Base-by-base conservation (phyloP, 192 early-diverging fungal genomes). In the Coemansia sp. region DNA sequence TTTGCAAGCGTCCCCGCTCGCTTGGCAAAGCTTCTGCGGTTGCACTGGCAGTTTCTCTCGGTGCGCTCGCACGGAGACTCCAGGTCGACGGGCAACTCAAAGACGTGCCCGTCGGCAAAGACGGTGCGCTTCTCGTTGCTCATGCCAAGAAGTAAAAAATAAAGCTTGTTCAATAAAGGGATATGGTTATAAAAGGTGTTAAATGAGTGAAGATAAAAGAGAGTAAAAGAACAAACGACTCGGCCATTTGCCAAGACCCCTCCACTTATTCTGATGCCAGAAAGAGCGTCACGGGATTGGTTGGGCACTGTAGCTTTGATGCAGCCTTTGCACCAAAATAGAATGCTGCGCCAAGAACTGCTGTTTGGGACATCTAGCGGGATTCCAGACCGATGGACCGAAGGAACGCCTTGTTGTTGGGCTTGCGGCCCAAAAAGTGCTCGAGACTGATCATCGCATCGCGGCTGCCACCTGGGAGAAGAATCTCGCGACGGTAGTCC, bases 351-450 rank as follows among this genome's bases (percentile, higher is more conserved):
- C 32, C 32, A 32, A 32, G 7, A 32, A 32, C 7, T 8, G 32
- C 8, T 0, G 1, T 32, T 32, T 8, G 6, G 32, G 2, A 27
- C 26, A 27, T 8, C 9, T 59, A 65, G 41, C 52, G 52, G 7
- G 59, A 32, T 5, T 76, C 51, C 12, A 86, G 66, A 14, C 88
- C 89, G 47, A 90, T 82, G n/a, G 85, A 89, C 67, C 83, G 77
- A 69, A 92, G 86, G 76, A 92, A 94, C 8, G 93, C 91, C 38
- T 88, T 86, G 29, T 86, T 80, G 37, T 84, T 89, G 20, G 92
- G 92, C 67, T 93, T 88, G 26, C 93, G 85, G 23, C 91, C 91
- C 55, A 95, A 75, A 82, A 95, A 95, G 43, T 72, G 73, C 51
- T 77, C 81, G 56, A 94, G 66, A 19, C 89, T 69, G 54, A 88